Conservation (phyloP, 805 yeast species). For the Hanseniaspora jakobsenii region DNA sequence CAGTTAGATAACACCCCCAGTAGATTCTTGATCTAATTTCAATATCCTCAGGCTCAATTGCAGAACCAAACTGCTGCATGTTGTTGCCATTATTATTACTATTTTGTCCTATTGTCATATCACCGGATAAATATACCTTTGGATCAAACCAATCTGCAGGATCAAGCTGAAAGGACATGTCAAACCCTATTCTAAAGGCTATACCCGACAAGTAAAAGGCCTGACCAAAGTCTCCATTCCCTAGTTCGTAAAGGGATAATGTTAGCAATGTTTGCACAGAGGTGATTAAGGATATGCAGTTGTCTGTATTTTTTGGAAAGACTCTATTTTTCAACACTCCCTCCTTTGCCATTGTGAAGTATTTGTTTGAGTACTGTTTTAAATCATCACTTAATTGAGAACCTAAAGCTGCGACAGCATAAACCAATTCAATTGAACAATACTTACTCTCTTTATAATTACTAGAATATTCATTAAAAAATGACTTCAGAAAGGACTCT, state of each 20-base stretch:
- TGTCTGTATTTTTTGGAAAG: slow-evolving; percentile 26
- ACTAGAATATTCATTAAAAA: slow-evolving; percentile 43
- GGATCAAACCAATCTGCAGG: slow-evolving; percentile 47
- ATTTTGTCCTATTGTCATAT: too few relatives aligned
- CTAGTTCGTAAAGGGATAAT: slow-evolving; percentile 49
- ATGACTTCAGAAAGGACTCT: slow-evolving; percentile 49
- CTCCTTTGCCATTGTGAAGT: slow-evolving; percentile 38
- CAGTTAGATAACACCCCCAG: slow-evolving; percentile 59
- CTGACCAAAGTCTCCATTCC: slow-evolving; percentile 44
- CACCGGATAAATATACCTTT: slow-evolving; percentile 16
- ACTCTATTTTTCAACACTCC: slow-evolving; percentile 30
- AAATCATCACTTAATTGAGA: slow-evolving; percentile 37
- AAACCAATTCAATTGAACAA: slow-evolving; percentile 43
- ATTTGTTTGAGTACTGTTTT: slow-evolving; percentile 33
- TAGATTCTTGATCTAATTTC: slow-evolving; percentile 48
- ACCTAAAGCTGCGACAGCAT: slow-evolving; percentile 50
- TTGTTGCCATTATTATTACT: too few relatives aligned
- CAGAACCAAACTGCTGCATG: slow-evolving; percentile 25
- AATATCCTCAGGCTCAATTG: slow-evolving; percentile 33
- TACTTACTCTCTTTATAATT: slow-evolving; percentile 33
- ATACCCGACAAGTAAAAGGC: slow-evolving; percentile 56
- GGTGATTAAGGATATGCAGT: slow-evolving; percentile 32
- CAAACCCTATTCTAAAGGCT: slow-evolving; percentile 54
- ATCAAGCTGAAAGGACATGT: slow-evolving; percentile 50
- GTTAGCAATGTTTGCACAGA: slow-evolving; percentile 48